phyloP scores from a whole-genome alignment of 2,329 filamentous ascomycete genomes.

The Myriosclerotinia curreyana region DNA sequence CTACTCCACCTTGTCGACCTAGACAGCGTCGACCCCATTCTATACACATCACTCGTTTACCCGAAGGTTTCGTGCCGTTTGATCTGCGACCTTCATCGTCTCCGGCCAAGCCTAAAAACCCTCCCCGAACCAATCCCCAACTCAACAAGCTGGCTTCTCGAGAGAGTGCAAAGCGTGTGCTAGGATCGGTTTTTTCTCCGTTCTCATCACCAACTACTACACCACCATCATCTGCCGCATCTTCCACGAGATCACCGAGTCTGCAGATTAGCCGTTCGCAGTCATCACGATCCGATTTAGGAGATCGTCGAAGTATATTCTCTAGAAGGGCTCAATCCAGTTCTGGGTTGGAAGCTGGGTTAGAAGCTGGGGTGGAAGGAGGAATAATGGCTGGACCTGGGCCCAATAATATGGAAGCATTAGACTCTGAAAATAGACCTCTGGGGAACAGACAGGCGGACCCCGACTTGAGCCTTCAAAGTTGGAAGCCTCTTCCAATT shows the following conservation, averaged over 20 bases:
- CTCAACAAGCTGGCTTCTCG: constrained; percentile 47
- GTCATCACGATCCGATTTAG: constrained; percentile 28
- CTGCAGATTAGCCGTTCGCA: constrained; percentile 27
- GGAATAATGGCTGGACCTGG: constrained; percentile 29
- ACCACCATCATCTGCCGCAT: constrained; percentile 20
- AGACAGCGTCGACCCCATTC: constrained; percentile 53
- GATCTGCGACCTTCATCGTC: constrained; percentile 38
- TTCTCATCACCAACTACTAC: constrained; percentile 28
- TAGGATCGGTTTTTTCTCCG: constrained; percentile 38
- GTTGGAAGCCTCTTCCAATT: constrained; percentile 4
- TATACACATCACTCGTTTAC: constrained; percentile 53
- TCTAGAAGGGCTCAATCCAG: constrained; percentile 29
- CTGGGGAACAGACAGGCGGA: constrained; percentile 10
- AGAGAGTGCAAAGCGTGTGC: constrained; percentile 38
- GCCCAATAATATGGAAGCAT: constrained; percentile 22
- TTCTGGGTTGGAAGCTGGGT: constrained; percentile 11
- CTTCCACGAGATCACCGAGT: constrained; percentile 30
- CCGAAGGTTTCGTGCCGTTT: constrained; percentile 44
- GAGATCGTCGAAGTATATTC: constrained; percentile 30
- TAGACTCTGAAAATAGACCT: neutral
- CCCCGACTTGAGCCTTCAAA: constrained; percentile 13
- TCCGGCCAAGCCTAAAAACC: constrained; percentile 37
- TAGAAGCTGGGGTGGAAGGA: constrained; percentile 18
- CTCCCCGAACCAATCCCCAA: constrained; percentile 40
- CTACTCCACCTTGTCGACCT: constrained; percentile 47